Base-by-base conservation (phyloP, 441 rosid genomes). In the Gossypium lobatum region DNA sequence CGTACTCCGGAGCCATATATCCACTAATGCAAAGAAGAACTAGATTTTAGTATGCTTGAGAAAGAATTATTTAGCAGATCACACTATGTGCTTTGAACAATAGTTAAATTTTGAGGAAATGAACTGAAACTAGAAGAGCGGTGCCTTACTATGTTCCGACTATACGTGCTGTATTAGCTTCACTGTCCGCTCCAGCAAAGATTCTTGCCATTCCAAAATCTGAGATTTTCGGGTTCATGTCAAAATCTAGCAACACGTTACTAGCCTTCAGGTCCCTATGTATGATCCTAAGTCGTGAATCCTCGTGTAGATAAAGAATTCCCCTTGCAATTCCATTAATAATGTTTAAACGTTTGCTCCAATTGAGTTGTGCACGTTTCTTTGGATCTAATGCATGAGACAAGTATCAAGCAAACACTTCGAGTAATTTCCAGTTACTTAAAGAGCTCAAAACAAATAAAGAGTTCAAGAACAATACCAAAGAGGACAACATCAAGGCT, bases 191-290 rank as follows among this genome's bases (percentile, higher is more conserved):
- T 14, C 76, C 76, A 0, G 70, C 73, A 34, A 82, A 80, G 1
- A 84, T 80, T 70, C 76, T 78, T 17, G 89, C 89, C 75, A 83
- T 82, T 17, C 87, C 87, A 48, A 82, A 84, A n/a, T 84, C 85
- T 0, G 86, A 82, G 45, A 86, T 86, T 26, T 86, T 84, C 0
- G 87, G 87, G 8, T 82, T 80, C 87, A 83, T 82, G 0, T 80
- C 76, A 3, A 8, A 10, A 55, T 85, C 82, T 7, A 83, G 23
- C 20, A 85, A 46, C 10, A 85, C 61, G 25, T 83, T 83, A 46
- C 89, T 82, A 16, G 85, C 73, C 75, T 85, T 85, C 1, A 83
- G 67, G 54, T 83, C 87, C 13, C 83, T 60, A 53, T 85, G 86
- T 65, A 85, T 81, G 20, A 85, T 80, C 72, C 80, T 76, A 6